phyloP scores from a whole-genome alignment of 2,329 filamentous ascomycete genomes.

The Verticillium albo-atrum region DNA sequence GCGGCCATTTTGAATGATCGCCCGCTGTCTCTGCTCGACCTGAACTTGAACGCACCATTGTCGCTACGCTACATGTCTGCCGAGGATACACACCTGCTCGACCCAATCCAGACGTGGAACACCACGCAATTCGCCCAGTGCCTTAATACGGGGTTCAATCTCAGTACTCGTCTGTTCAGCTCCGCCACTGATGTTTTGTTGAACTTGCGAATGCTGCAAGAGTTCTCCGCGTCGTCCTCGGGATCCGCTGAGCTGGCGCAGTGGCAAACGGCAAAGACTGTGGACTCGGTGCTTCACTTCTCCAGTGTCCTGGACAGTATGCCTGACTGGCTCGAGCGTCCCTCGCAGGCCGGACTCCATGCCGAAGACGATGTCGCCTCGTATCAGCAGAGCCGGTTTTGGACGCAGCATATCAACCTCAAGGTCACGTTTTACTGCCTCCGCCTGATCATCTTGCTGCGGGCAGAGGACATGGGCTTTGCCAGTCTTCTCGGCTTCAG shows the following conservation, averaged over 20 bases:
- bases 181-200: slow-evolving; percentile 4
- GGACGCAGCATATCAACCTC: slow-evolving; percentile 36
- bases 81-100: slow-evolving; percentile 29
- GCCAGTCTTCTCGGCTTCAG: not conserved
- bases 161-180: slow-evolving; percentile 5
- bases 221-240: not conserved
- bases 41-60: slow-evolving; percentile 34
- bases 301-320: slow-evolving; percentile 11
- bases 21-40: slow-evolving; percentile 39
- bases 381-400: slow-evolving; percentile 9
- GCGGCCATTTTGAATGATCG: slow-evolving; percentile 33
- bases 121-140: not conserved
- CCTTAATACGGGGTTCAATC: slow-evolving; percentile 1
- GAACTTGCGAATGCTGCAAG: slow-evolving; percentile 3
- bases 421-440: slow-evolving; percentile 36
- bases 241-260: not conserved
- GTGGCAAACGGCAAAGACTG: slow-evolving; percentile 10
- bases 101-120: slow-evolving; percentile 16
- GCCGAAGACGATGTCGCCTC: not conserved
- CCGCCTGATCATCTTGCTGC: slow-evolving; percentile 28
- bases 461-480: not conserved
- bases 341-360: not conserved
- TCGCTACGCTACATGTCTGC: not conserved
- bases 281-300: slow-evolving; percentile 15
- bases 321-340: slow-evolving; percentile 3